phyloP scores from a whole-genome alignment of 768 basidiomycete species.

The Strobilomyces confusus region DNA sequence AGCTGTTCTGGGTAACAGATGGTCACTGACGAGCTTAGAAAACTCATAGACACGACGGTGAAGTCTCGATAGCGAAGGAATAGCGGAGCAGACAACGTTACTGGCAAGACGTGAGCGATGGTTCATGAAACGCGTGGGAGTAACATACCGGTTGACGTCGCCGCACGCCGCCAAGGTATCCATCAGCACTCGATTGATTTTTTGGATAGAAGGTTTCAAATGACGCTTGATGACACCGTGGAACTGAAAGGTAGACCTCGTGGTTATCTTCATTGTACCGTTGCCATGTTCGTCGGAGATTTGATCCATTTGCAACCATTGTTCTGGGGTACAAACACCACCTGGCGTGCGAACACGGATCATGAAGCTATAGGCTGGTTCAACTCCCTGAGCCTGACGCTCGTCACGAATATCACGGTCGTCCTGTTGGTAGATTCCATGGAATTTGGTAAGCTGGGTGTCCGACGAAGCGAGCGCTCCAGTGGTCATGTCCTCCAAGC shows the following conservation, averaged over 20 bases:
- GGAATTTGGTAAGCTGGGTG: slow-evolving; percentile 96
- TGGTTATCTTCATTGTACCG: slow-evolving; percentile 95
- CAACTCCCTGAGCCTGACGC: slow-evolving; percentile 84
- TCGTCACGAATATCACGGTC: slow-evolving; percentile 98
- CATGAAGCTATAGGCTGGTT: slow-evolving; percentile 98
- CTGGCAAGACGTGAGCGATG: slow-evolving; percentile 36
- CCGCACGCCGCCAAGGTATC: slow-evolving; percentile 98
- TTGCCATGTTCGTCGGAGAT: slow-evolving; percentile 95
- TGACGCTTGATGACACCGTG: slow-evolving; percentile 98
- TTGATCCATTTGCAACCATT: slow-evolving; percentile 95
- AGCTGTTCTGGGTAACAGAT: slow-evolving; percentile 83
- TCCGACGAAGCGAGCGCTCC: slow-evolving; percentile 91
- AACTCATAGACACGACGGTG: slow-evolving; percentile 84
- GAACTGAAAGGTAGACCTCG: slow-evolving; percentile 98
- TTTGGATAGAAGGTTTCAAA: slow-evolving; percentile 94
- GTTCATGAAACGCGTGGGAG: background rate
- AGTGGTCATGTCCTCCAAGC: slow-evolving; percentile 78
- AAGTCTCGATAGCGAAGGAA: slow-evolving; percentile 83
- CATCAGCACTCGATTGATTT: slow-evolving; percentile 84
- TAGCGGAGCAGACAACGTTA: slow-evolving; percentile 88
- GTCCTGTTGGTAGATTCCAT: slow-evolving; percentile 94
- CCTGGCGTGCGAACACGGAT: slow-evolving; percentile 96
- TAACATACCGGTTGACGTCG: slow-evolving; percentile 83
- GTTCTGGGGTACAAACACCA: slow-evolving; percentile 86
- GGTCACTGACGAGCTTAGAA: slow-evolving; percentile 76